phyloP scores from a whole-genome alignment of 2,329 filamentous ascomycete genomes.

The Neobulgaria alba region DNA sequence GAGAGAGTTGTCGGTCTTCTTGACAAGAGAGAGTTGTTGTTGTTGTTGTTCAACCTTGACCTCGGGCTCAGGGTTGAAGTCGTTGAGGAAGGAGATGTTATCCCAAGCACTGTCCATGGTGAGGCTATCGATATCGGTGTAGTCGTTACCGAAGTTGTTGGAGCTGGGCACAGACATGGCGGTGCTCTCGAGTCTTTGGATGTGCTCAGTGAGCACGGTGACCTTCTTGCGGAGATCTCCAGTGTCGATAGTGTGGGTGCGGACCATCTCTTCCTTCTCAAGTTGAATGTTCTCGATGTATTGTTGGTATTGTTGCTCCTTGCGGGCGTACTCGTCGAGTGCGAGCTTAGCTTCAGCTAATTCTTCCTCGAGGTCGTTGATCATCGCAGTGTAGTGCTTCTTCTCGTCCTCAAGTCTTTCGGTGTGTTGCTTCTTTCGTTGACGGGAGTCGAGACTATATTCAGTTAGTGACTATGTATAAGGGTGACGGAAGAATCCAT shows the following conservation, averaged over 20 bases:
- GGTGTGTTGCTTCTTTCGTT: conserved; percentile 97
- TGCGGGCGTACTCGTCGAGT: conserved; percentile 60
- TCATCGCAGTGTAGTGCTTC: conserved; percentile 74
- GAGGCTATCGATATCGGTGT: conserved; percentile 75
- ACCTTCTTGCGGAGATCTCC: conserved; percentile 90
- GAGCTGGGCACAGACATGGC: conserved; percentile 45
- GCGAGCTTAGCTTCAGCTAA: conserved; percentile 59
- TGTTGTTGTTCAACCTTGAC: conserved; percentile 49
- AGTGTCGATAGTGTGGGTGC: conserved; percentile 80
- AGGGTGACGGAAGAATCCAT: conserved; percentile 14
- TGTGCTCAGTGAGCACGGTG: conserved; percentile 65
- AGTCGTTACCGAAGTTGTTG: conserved; percentile 55
- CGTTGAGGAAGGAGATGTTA: conserved; percentile 67
- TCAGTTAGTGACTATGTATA: conserved; percentile 17
- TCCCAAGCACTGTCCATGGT: conserved; percentile 79
- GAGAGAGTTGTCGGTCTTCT: conserved; percentile 42
- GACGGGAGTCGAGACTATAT: conserved; percentile 79
- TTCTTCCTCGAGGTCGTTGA: conserved; percentile 72
- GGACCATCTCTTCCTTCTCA: conserved; percentile 89
- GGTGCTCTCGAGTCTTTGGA: conserved; percentile 60
- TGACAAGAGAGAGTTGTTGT: conserved; percentile 40
- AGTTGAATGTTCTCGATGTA: conserved; percentile 69
- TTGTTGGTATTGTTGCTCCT: conserved; percentile 66
- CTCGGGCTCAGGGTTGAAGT: conserved; percentile 55
- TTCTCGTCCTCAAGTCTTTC: conserved; percentile 96